Evolutionary conservation across 768 basidiomycete species (phyloP), one percentile per base, ranked within the genome.

Genomic region (Hirschioporus abietinus): DNA sequence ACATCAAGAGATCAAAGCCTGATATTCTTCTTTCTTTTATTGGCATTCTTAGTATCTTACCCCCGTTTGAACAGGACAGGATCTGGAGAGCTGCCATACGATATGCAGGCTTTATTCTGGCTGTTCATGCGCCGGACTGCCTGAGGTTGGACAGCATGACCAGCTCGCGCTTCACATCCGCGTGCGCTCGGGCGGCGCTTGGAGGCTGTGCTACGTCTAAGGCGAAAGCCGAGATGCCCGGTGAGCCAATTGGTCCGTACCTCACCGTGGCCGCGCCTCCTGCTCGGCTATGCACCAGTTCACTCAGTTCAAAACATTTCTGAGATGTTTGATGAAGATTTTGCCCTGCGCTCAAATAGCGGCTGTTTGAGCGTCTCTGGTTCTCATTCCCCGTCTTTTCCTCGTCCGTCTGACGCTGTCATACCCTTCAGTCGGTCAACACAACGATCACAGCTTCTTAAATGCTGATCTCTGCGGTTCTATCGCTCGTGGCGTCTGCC

Each of bases 401-500:
- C 18, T 24, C 20, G n/a, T n/a, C n/a, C n/a, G n/a, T 23, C 17
- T 15, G 24, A 8, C 30, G 15, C 23, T 30, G 30, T 30, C n/a
- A 30, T 30, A 30, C 30, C 30, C 30, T 8, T n/a, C n/a, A n/a
- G n/a, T 3, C n/a, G n/a, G 30, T 23, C 60, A 61, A 12, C 23
- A 2, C 1, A n/a, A 52, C 42, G 42, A 3, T 10, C 12, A 52
- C 4, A 52, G 15, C 12, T 52, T 52, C 5, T 1, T 52, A 12
- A 10, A 61, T 61, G 60, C 20, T 61, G 24, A 3, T 61, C 60
- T 61, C 60, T 23, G 42, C 42, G 20, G 15, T 61, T 15, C 20
- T 61, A 23, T 61, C 60, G 24, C 60, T 61, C 15, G 60, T 34
- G 60, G 60, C 60, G 60, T 15, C 30, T 2, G 60, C 60, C 30